Evolutionary conservation across 108 stramenopile genomes (phyloP).

Genomic region (Schizochytrium sp.): DNA sequence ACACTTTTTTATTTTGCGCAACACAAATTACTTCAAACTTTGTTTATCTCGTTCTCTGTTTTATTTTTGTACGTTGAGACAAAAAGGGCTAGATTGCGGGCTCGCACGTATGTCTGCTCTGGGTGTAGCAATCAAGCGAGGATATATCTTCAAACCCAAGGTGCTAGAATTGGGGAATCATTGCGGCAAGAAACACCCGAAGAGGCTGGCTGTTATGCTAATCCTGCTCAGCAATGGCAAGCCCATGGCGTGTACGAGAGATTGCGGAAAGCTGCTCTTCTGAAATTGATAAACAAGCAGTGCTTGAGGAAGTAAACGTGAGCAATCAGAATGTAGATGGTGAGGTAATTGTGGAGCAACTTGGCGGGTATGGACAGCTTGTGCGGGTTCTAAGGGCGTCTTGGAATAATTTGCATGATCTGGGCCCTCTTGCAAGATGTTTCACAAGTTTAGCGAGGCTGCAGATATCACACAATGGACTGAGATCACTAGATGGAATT

Average conservation of each 20-base stretch:
- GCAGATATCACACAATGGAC: not conserved
- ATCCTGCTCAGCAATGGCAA: not conserved
- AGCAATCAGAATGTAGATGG: not conserved
- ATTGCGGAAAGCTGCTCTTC: not conserved
- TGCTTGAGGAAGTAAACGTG: constrained; percentile 35
- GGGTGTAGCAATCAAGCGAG: too few species aligned
- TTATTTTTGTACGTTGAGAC: too few species aligned
- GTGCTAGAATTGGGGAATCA: too few species aligned
- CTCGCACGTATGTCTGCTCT: too few species aligned
- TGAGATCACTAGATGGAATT: not conserved
- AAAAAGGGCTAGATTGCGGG: too few species aligned
- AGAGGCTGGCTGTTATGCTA: too few species aligned
- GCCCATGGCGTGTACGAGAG: not conserved
- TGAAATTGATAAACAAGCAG: not conserved
- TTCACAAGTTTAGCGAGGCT: not conserved
- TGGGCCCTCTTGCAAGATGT: not conserved
- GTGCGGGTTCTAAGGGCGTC: not conserved
- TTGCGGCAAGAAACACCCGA: too few species aligned
- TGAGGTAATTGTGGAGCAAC: not conserved
- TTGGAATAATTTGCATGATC: not conserved
- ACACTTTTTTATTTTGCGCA: too few species aligned
- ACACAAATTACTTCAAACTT: too few species aligned
- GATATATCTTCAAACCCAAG: too few species aligned
- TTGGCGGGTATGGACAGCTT: not conserved
- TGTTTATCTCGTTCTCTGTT: too few species aligned